Evolutionary conservation across 495 filamentous ascomycete genomes (phyloP), one percentile per base, ranked within the genome.

Genomic region (Xylaria scruposa): DNA sequence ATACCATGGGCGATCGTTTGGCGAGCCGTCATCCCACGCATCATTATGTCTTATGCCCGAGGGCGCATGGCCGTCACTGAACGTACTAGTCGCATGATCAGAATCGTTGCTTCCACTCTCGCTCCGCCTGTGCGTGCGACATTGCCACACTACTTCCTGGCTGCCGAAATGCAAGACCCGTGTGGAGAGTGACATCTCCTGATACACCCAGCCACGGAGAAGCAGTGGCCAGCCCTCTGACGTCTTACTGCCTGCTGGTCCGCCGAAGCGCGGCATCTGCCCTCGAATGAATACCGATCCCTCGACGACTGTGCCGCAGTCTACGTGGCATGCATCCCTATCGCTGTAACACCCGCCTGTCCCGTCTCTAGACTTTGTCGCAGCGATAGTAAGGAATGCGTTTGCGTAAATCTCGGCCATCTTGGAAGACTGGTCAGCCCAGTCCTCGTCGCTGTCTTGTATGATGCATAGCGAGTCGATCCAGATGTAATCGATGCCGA

Each of bases 401-500:
- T 61, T 58, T 1, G 21, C 51, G 24, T 54, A 54, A 0, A 54
- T 54, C 10, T 24, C 51, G 0, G 51, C 51, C 51, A 54, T 54
- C 1, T 29, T 54, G 1, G 51, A 9, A 24, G 51, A 54, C 21
- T 70, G 49, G 7, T 70, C 54, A 10, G 70, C 56, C 69, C 74
- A 76, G 64, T 78, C 71, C 12, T 74, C 73, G 4, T 54, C 46
- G 61, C 72, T 73, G 69, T 81, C 76, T 70, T 81, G 76, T 3
- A 78, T 47, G 36, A 81, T 81, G 73, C 79, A 81, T 13, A 80
- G 70, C n/a, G 70, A 75, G 63, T 81, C 79, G 17, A 81, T 75
- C 80, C 78, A 81, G 67, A 81, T 63, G 47, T 79, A 77, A 5
- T 53, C 64, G 21, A 77, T n/a, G 17, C 67, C 67, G 15, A 80